These are phyloP conservation scores for Nakataea oryzae DNA, from an alignment of 2,329 filamentous ascomycete species.

Conservation along the genomic window DNA sequence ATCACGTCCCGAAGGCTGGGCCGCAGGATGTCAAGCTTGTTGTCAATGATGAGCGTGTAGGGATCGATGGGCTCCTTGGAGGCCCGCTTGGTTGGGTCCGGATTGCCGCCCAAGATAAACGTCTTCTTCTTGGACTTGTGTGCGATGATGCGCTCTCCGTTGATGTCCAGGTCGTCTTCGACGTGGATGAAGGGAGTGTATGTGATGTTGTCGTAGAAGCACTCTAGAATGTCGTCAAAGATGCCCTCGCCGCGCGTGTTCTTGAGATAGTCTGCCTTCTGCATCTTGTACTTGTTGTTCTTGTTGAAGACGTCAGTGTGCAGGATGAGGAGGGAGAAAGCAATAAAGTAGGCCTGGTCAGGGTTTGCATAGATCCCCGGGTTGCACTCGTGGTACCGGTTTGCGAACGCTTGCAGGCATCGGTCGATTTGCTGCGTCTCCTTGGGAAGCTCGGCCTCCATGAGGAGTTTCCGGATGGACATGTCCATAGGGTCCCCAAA, in stretches of 20 bases:
- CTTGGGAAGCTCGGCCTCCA: conserved; percentile 92
- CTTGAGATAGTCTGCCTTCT: conserved; percentile 87
- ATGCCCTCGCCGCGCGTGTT: conserved; percentile 88
- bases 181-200: conserved; percentile 98
- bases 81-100: conserved; percentile 53
- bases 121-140: conserved; percentile 63
- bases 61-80: conserved; percentile 85
- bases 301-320: conserved; percentile 99
- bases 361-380: conserved; percentile 85
- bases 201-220: conserved; percentile 96
- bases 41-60: conserved; percentile 87
- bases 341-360: conserved; percentile 96
- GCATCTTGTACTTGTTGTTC: conserved; percentile 99
- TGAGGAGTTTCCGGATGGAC: conserved; percentile 87
- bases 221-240: conserved; percentile 86
- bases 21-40: conserved; percentile 70
- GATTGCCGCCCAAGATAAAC: conserved; percentile 54
- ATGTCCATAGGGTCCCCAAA: conserved; percentile 98
- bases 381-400: conserved; percentile 96
- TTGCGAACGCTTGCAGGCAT: conserved; percentile 86
- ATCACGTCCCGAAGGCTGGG: conserved; percentile 89
- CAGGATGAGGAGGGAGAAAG: conserved; percentile 90
- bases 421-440: conserved; percentile 98
- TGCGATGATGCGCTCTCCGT: conserved; percentile 60
- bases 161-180: conserved; percentile 79